Conservation (phyloP, 169 alveolate species). For the Besnoitia besnoiti region DNA sequence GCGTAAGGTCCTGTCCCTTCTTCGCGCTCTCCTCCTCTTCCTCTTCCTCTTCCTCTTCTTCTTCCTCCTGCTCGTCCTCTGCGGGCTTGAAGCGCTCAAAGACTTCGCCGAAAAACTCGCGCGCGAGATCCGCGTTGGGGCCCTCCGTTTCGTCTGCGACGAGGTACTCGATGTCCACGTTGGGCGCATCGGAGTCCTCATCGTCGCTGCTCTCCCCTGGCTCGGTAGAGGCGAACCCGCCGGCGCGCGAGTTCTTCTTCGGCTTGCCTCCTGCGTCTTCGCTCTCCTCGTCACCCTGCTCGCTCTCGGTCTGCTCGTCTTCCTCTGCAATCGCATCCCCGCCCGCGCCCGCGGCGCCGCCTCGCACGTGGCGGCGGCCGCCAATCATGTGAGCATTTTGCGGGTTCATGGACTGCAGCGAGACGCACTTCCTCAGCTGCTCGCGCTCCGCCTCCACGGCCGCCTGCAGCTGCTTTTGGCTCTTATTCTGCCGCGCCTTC, state of each 20-base stretch:
- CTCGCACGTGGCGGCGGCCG: neutral
- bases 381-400: constrained; percentile 2
- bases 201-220: neutral
- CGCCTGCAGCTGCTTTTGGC: constrained; percentile 24
- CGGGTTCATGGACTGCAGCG: neutral
- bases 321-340: neutral
- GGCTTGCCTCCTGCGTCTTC: neutral
- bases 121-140: constrained; percentile 27
- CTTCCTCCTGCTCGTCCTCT: constrained; percentile 53
- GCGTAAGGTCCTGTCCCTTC: constrained; percentile 39
- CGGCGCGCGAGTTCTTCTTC: neutral
- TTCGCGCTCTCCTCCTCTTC: constrained; percentile 40
- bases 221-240: neutral
- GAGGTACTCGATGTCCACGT: constrained; percentile 20
- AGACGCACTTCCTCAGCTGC: constrained; percentile 20
- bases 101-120: constrained; percentile 35
- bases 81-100: neutral
- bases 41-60: constrained; percentile 46
- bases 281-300: neutral
- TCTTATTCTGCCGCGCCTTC: constrained; percentile 34
- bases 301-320: constrained; percentile 40
- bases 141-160: constrained; percentile 32
- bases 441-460: constrained; percentile 28
- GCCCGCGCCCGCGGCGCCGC: neutral
- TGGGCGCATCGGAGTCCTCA: neutral